Percentiles rank a stretch among this genome's conserved stretches.
Evolutionary conservation across 2,329 filamentous ascomycete genomes (phyloP).

Genomic region (Fusarium sp.): DNA sequence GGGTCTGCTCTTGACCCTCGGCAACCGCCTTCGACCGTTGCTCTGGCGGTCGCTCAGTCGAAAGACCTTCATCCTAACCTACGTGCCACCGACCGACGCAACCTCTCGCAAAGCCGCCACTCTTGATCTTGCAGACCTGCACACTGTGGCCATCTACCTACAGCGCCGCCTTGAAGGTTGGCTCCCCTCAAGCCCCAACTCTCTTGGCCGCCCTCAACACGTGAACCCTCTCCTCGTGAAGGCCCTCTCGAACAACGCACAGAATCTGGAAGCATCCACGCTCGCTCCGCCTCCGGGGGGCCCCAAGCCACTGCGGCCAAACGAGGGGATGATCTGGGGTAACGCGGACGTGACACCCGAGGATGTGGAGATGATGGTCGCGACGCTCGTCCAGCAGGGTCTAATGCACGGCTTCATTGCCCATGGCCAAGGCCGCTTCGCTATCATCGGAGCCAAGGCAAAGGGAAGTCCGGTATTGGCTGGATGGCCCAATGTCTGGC

Average conservation of each 20-base stretch:
- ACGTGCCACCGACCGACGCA: slow-evolving; percentile 74
- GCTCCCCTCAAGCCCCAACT: slow-evolving; percentile 56
- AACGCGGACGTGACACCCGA: slow-evolving; percentile 72
- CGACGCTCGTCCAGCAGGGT: slow-evolving; percentile 84
- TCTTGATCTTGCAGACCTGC: slow-evolving; percentile 79
- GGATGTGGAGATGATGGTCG: slow-evolving; percentile 84
- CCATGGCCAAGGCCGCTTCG: slow-evolving; percentile 82
- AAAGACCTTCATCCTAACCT: slow-evolving; percentile 83
- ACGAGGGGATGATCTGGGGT: slow-evolving; percentile 75
- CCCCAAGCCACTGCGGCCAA: slow-evolving; percentile 65
- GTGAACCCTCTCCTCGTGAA: slow-evolving; percentile 68
- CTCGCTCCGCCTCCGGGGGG: slow-evolving; percentile 66
- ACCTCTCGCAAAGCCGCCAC: slow-evolving; percentile 78
- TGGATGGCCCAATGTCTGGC: slow-evolving; percentile 84
- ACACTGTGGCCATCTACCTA: slow-evolving; percentile 74
- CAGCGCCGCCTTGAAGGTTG: slow-evolving; percentile 76
- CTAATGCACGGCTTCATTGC: slow-evolving; percentile 88
- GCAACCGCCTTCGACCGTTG: slow-evolving; percentile 83
- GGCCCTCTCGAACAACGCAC: slow-evolving; percentile 64
- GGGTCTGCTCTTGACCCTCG: slow-evolving; percentile 82
- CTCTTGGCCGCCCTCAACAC: slow-evolving; percentile 58
- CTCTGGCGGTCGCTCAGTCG: slow-evolving; percentile 89
- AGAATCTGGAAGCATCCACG: slow-evolving; percentile 57
- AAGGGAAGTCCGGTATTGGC: slow-evolving; percentile 75
- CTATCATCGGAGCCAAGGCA: slow-evolving; percentile 83